A percentile compares a stretch with the other conserved stretches of the same genome.
Evolutionary conservation across 176 grass and related monocot genomes (phyloP).

Genomic region (Triticum dicoccoides): DNA sequence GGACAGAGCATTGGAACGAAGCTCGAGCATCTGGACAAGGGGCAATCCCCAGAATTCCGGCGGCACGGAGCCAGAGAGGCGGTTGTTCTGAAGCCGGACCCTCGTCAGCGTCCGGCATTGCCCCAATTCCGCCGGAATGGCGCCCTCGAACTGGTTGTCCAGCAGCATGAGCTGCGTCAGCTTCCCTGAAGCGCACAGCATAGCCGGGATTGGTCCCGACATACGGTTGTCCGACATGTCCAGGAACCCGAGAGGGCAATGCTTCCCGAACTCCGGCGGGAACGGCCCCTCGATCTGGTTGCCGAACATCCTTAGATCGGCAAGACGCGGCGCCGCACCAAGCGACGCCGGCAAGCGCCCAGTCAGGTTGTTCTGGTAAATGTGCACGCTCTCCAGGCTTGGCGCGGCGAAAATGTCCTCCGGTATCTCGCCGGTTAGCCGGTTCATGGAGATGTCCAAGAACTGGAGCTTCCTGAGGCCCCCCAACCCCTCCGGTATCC

Average conservation of each 20-base stretch:
- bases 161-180: constrained; percentile 64
- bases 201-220: constrained; percentile 57
- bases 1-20: constrained; percentile 54
- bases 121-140: constrained; percentile 57
- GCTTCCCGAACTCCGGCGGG: constrained; percentile 63
- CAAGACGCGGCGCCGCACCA: constrained; percentile 33
- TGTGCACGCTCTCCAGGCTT: constrained; percentile 50
- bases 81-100: constrained; percentile 60
- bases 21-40: constrained; percentile 50
- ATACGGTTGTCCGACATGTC: constrained; percentile 67
- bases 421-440: constrained; percentile 52
- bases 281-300: constrained; percentile 64
- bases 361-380: constrained; percentile 65
- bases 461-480: constrained; percentile 46
- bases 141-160: constrained; percentile 55
- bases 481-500: constrained; percentile 61
- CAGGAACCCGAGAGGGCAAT: constrained; percentile 48
- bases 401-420: constrained; percentile 63
- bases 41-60: constrained; percentile 68
- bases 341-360: constrained; percentile 49
- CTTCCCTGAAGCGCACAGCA: constrained; percentile 49
- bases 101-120: constrained; percentile 55
- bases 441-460: constrained; percentile 66
- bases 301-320: constrained; percentile 58
- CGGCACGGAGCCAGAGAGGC: constrained; percentile 58